A percentile compares a stretch with the other conserved stretches of the same genome.
These are phyloP conservation scores for Amyloporia xantha DNA, from an alignment of 768 basidiomycete genomes.

Conservation along the genomic window DNA sequence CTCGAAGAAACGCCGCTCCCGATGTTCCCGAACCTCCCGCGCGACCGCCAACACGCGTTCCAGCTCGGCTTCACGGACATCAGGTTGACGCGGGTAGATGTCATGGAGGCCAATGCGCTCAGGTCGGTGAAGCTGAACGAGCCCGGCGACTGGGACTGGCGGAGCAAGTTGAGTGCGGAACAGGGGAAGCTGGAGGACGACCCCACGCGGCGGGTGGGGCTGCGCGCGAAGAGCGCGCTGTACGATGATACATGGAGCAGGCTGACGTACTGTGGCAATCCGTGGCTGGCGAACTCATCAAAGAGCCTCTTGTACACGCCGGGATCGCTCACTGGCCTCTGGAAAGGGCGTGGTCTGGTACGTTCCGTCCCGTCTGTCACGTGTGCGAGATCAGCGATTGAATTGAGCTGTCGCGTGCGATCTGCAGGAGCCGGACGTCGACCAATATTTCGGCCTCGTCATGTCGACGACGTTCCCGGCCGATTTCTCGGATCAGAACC, in stretches of 20 bases:
- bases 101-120: conserved; percentile 36
- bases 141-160: conserved; percentile 23
- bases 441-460: conserved; percentile 23
- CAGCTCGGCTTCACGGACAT: conserved; percentile 25
- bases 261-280: conserved; percentile 38
- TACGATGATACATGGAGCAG: conserved; percentile 60
- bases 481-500: conserved; percentile 5
- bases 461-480: conserved; percentile 17
- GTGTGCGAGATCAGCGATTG: too few relatives aligned
- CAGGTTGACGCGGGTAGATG: conserved; percentile 51
- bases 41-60: conserved; percentile 22
- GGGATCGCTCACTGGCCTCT: conserved; percentile 49
- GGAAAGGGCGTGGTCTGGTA: conserved; percentile 60
- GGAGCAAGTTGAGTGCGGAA: conserved; percentile 16
- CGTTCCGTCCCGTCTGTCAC: conserved; percentile 26
- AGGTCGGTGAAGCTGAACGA: conserved; percentile 28
- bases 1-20: conserved; percentile 43
- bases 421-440: conserved; percentile 16
- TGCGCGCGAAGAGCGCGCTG: conserved; percentile 29
- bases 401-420: too few relatives aligned
- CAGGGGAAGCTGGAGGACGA: conserved; percentile 20
- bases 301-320: conserved; percentile 36
- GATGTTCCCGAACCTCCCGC: conserved; percentile 26
- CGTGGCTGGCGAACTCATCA: conserved; percentile 23
- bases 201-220: conserved; percentile 18